A percentile compares a stretch with the other conserved stretches of the same genome.
Evolutionary conservation across 2,329 filamentous ascomycete species (phyloP).

Genomic region (Macrophomina phaseolina): DNA sequence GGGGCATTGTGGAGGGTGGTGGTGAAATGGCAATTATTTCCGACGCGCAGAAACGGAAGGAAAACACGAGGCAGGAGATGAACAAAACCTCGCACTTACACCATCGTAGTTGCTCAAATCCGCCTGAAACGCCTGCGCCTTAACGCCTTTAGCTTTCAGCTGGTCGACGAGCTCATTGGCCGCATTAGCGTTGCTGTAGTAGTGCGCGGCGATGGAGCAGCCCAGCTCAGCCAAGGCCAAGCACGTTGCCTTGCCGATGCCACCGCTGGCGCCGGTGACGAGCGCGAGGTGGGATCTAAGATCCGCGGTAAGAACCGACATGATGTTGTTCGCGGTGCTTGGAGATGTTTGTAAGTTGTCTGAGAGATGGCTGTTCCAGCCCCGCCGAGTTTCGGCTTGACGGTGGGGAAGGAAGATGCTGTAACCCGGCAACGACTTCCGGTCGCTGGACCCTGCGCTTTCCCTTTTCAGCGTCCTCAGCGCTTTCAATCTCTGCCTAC

Average conservation of each 20-base stretch:
- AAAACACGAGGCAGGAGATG: background rate
- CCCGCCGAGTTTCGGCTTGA: background rate
- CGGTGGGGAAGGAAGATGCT: background rate
- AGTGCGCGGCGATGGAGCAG: constrained; percentile 53
- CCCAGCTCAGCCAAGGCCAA: constrained; percentile 48
- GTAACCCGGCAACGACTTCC: background rate
- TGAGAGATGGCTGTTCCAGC: background rate
- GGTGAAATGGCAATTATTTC: background rate
- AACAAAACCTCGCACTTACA: constrained; percentile 31
- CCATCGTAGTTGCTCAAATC: constrained; percentile 47
- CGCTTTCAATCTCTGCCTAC: background rate
- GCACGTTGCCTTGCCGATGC: constrained; percentile 52
- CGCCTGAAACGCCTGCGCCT: constrained; percentile 42
- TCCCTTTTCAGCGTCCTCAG: background rate
- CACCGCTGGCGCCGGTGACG: constrained; percentile 52
- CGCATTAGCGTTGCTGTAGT: constrained; percentile 42
- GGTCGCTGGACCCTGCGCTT: background rate
- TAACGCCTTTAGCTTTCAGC: constrained; percentile 37
- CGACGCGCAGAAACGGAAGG: no score
- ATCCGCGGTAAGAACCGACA: constrained; percentile 28
- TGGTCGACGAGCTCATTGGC: constrained; percentile 40
- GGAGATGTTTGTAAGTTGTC: background rate
- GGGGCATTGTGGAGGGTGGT: background rate
- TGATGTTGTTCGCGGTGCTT: background rate
- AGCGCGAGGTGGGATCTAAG: constrained; percentile 40